Evolutionary conservation across 2,329 filamentous ascomycete species (phyloP), one percentile per base, ranked within the genome.

Genomic region (Sporothrix schenckii): DNA sequence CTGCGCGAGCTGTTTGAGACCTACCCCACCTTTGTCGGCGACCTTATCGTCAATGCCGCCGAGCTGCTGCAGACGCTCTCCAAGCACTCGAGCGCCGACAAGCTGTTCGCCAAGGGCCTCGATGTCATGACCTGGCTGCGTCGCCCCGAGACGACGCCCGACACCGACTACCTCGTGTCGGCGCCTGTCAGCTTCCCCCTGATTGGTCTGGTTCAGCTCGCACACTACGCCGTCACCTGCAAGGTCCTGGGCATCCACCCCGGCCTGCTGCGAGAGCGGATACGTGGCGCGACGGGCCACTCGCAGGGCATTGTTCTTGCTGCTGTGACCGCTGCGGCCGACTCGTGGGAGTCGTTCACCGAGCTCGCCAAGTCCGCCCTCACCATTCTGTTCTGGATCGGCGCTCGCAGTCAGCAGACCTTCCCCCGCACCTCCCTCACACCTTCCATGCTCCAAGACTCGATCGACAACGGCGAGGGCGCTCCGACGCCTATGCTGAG

Each of bases 371-470:
- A 86, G 76, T 89, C 92, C 75, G 92, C 94, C 2, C 84, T 99
- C 74, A 95, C 92, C 41, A 92, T 97, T 77, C 90, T 99, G 41
- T 99, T 99, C 86, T 99, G 95, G 95, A 97, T 99, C 75, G 95
- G 96, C 79, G 90, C 94, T 72, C 91, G 95, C 77, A 97, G 94
- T 80, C 95, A 99, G 81, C 95, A 99, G 81, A 94, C 94, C 2
- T 99, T 97, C 81, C 96, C 95, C 52, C 89, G 92, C 75, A 99
- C 95, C 3, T 98, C 95, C 47, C 87, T 99, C 76, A 93, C 94
- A 3, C 96, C 95, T 0, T 92, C 89, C 58, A 92, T 94, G 77
- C 86, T 99, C 69, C 92, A 94, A 78, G 95, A 99, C 81, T 97
- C 95, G 1, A 87, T 93, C 74, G 94, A 97, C 78, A 90, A 95